Conservation (phyloP, 257 asterid species). For the Solanum pimpinellifolium region DNA sequence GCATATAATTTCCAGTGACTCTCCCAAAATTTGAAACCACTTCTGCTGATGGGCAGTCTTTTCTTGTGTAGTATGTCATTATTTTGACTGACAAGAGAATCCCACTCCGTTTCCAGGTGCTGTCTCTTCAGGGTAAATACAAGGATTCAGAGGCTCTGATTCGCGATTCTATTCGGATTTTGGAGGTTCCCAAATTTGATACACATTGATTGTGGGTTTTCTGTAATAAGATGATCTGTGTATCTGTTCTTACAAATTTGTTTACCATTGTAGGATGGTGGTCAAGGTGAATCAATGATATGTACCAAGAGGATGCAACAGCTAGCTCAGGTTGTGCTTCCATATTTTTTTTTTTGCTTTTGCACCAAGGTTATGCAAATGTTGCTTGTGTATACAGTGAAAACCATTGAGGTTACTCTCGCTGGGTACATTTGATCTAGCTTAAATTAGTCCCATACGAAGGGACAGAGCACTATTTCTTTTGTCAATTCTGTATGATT, state of each 20-base stretch:
- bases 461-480: not conserved
- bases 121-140: constrained; percentile 61
- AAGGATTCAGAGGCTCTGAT: constrained; percentile 68
- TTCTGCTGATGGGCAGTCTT: not conserved
- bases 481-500: not conserved
- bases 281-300: constrained; percentile 51
- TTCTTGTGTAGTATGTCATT: not conserved
- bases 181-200: constrained; percentile 50
- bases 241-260: constrained; percentile 8
- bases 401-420: not conserved
- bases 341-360: not conserved
- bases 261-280: constrained; percentile 50
- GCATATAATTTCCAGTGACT: not conserved
- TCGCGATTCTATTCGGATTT: constrained; percentile 50
- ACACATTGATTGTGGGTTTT: constrained; percentile 5
- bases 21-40: not conserved
- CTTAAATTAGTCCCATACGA: not conserved
- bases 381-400: not conserved
- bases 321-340: constrained; percentile 64
- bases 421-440: not conserved
- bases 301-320: constrained; percentile 68
- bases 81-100: not conserved
- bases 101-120: constrained; percentile 37
- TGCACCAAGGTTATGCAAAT: not conserved
- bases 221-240: not conserved